Evolutionary conservation across 2,329 filamentous ascomycete species (phyloP).

Genomic region (Blastomyces parvus): DNA sequence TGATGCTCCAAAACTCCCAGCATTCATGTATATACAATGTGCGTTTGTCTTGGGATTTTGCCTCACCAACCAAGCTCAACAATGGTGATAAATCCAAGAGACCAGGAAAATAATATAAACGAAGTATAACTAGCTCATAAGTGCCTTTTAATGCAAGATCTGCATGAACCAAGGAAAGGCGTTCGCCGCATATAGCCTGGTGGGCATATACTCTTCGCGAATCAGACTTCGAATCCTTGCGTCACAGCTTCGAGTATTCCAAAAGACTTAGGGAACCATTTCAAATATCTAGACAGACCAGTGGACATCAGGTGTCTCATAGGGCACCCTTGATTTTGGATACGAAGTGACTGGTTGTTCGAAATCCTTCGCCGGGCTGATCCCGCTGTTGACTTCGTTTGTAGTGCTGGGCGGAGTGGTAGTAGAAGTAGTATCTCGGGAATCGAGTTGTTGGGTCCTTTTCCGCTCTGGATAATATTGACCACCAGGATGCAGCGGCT

Average conservation of each 20-base stretch:
- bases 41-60: not conserved
- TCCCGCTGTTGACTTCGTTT: constrained; percentile 12
- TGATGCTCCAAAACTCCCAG: not conserved
- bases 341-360: constrained; percentile 12
- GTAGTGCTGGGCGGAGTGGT: not conserved
- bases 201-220: not conserved
- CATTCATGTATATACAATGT: not conserved
- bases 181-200: not conserved
- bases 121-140: not conserved
- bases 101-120: not conserved
- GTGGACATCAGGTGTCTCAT: constrained; percentile 4
- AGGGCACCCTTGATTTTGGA: constrained; percentile 7
- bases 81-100: not conserved
- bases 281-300: not conserved
- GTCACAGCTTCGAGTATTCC: not conserved
- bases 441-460: constrained; percentile 1
- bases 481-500: constrained; percentile 41
- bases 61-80: not conserved
- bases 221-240: not conserved
- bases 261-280: not conserved
- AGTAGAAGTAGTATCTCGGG: not conserved
- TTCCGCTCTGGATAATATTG: constrained; percentile 33
- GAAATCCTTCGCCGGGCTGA: constrained; percentile 21
- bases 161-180: not conserved
- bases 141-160: not conserved